Evolutionary conservation across 139 green algal genomes (phyloP).

Genomic region (Chlamydomonas schloesseri): DNA sequence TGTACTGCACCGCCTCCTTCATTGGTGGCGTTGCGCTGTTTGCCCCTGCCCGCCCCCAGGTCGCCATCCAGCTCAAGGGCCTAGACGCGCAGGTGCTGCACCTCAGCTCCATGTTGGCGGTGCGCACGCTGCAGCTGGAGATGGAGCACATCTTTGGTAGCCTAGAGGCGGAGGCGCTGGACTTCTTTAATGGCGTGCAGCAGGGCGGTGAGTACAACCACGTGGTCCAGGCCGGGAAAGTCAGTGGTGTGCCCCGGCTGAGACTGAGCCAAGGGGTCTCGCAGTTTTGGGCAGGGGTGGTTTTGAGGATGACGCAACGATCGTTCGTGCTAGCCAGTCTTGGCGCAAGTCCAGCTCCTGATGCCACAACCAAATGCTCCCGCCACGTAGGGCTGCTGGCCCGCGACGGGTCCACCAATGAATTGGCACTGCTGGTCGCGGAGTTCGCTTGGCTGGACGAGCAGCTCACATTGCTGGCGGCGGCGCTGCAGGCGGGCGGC

Average conservation of each 20-base stretch:
- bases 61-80: constrained; percentile 82
- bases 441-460: constrained; percentile 90
- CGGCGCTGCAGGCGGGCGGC: constrained; percentile 33
- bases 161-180: constrained; percentile 92
- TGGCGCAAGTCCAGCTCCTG: no score
- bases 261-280: no score
- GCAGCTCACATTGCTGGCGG: constrained; percentile 75
- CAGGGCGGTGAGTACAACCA: constrained; percentile 4
- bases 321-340: no score
- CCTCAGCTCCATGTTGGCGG: constrained; percentile 66
- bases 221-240: no score
- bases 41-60: constrained; percentile 66
- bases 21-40: no score
- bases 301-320: no score
- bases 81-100: constrained; percentile 83
- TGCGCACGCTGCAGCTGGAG: constrained; percentile 92
- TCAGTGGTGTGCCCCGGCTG: no score
- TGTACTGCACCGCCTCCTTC: no score
- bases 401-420: constrained; percentile 73
- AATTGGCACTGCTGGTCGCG: constrained; percentile 91
- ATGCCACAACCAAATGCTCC: no score
- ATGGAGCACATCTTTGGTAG: constrained; percentile 89
- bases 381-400: constrained; percentile 55
- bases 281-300: no score
- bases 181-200: constrained; percentile 61